These are phyloP conservation scores for Penicillium sp. DNA, from an alignment of 2,329 filamentous ascomycete genomes.

Conservation along the genomic window DNA sequence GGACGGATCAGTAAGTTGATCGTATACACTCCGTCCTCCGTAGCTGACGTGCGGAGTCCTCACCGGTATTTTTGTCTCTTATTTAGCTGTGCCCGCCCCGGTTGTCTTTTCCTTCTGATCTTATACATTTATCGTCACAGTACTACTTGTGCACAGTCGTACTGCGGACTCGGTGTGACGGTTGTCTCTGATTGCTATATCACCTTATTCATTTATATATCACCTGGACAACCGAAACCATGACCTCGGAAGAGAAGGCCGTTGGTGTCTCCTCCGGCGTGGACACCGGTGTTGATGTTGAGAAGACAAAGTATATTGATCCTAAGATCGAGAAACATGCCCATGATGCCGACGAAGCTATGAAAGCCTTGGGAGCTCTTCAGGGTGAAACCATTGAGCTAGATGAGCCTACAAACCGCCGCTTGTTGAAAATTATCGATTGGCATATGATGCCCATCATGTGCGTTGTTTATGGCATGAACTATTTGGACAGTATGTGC, in stretches of 20 bases:
- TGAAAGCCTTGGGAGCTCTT: slow-evolving; percentile 54
- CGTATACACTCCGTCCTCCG: neutral
- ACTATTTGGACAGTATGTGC: slow-evolving; percentile 54
- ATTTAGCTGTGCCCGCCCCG: neutral
- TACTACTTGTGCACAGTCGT: neutral
- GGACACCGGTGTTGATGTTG: slow-evolving; percentile 25
- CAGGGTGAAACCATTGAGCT: slow-evolving; percentile 54
- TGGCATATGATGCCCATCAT: slow-evolving; percentile 61
- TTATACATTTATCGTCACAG: neutral
- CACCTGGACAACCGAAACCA: neutral
- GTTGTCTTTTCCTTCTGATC: neutral
- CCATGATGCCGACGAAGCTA: slow-evolving; percentile 60
- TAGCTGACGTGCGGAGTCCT: neutral
- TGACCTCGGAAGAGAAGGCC: slow-evolving; percentile 42
- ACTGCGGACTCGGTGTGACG: no score
- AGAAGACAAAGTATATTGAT: slow-evolving; percentile 24
- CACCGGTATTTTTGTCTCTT: neutral
- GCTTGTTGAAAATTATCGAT: slow-evolving; percentile 62
- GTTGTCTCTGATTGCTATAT: no score
- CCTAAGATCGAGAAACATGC: slow-evolving; percentile 51
- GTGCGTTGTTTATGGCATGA: slow-evolving; percentile 59
- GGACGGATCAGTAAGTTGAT: neutral
- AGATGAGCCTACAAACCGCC: slow-evolving; percentile 57
- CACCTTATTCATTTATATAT: no score
- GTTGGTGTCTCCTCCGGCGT: slow-evolving; percentile 26